Evolutionary conservation across 2,329 filamentous ascomycete species (phyloP), one percentile per base, ranked within the genome.

Genomic region (Hymenoscyphus fraxineus): DNA sequence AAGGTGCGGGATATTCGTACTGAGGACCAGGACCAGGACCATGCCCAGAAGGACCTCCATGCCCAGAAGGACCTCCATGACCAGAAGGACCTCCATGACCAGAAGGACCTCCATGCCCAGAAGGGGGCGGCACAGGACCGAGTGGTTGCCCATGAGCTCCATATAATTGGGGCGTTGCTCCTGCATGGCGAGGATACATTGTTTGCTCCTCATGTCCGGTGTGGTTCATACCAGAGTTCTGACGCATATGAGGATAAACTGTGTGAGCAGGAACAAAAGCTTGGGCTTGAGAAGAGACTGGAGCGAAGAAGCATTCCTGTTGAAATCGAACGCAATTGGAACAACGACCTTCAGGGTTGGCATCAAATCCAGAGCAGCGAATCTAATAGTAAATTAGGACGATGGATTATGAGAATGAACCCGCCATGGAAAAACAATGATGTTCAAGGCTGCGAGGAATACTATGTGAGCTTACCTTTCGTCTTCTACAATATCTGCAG

Each of bases 261-360:
- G 88, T 87, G 74, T 90, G 87, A 10, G 88, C 88, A 7, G 88
- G 88, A 40, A 91, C 88, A 73, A 91, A 91, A 12, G 89, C 88
- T 75, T 90, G 88, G 9, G 88, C 86, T 77, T 91, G 88, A 12
- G 88, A 88, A 3, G 87, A 90, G 31, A 92, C 88, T 2, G 89
- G 88, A 0, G 88, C 91, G 77, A 92, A 92, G 77, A 92, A 86
- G 77, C 89, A 92, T 74, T 90, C 88, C 76, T 91, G 88, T 69
- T 88, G 88, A 78, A 91, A 92, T 58, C 88, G 82, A 68, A 87
- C 81, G 74, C 88, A 92, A 75, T 91, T 91, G 72, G 82, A 85
- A 80, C 88, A 92, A 66, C 88, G 85, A 65, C 89, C 89, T 76
- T 91, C 87, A 47, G 88, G 85, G 47, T 87, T 89, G 64, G 83